Conservation (phyloP, 371 early-diverging fungal genomes). For the Mucor circinelloides region DNA sequence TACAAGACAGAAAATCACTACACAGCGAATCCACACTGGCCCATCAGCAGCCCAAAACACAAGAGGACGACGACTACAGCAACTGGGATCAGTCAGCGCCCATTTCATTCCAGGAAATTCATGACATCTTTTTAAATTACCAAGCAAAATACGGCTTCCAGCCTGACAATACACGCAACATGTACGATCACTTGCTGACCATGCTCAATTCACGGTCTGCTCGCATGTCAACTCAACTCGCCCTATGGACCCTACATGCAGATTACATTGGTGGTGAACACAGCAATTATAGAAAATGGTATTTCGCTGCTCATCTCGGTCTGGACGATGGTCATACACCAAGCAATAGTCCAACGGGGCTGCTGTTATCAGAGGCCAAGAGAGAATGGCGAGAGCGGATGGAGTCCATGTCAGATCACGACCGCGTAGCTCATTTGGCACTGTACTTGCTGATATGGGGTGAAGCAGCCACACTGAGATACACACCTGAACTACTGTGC, state of each 20-base stretch:
- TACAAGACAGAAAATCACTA: background rate
- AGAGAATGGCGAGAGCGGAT: conserved; percentile 76
- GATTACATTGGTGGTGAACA: conserved; percentile 89
- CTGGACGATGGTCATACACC: conserved; percentile 50
- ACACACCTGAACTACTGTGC: conserved; percentile 79
- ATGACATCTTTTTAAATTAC: conserved; percentile 67
- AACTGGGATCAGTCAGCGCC: conserved; percentile 20
- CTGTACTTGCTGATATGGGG: conserved; percentile 88
- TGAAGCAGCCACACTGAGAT: conserved; percentile 83
- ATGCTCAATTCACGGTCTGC: conserved; percentile 85
- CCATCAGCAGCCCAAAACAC: background rate
- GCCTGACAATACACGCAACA: conserved; percentile 73
- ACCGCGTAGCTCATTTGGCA: conserved; percentile 74
- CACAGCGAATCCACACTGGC: conserved; percentile 3
- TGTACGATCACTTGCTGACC: conserved; percentile 72
- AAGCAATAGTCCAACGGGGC: conserved; percentile 33
- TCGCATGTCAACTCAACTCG: conserved; percentile 75
- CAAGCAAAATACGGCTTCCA: conserved; percentile 79
- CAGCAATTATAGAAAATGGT: conserved; percentile 88
- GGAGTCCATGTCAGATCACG: conserved; percentile 68
- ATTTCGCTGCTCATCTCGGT: conserved; percentile 80
- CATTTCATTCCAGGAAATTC: conserved; percentile 49
- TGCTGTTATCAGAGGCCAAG: conserved; percentile 59
- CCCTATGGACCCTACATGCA: conserved; percentile 78
- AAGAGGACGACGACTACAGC: conserved; percentile 5